phyloP scores from a whole-genome alignment of 768 basidiomycete species.

The Suillus plorans region DNA sequence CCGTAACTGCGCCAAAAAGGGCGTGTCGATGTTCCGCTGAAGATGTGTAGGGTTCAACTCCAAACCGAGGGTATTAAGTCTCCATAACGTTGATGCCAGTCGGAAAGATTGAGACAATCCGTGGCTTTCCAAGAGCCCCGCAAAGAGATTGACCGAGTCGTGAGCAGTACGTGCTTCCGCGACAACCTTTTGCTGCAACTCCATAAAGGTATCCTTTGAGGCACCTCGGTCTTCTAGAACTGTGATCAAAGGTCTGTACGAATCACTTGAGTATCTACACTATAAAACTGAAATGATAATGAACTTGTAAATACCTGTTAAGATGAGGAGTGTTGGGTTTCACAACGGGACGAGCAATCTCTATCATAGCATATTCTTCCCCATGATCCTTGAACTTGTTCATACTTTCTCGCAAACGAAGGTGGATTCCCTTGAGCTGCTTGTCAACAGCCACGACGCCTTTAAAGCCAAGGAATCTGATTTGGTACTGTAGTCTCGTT shows the following conservation, averaged over 20 bases:
- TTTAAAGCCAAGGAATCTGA: conserved; percentile 82
- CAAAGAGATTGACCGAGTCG: conserved; percentile 51
- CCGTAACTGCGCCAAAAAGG: conserved; percentile 59
- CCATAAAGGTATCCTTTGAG: conserved; percentile 51
- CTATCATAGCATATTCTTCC: conserved; percentile 56
- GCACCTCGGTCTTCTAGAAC: conserved; percentile 77
- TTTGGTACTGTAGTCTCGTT: conserved; percentile 55
- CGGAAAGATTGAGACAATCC: conserved; percentile 45
- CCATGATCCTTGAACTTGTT: conserved; percentile 63
- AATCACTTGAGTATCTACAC: background rate
- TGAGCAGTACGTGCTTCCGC: conserved; percentile 58
- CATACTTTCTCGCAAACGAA: conserved; percentile 75
- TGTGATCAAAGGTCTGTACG: conserved; percentile 66
- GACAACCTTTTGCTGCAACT: conserved; percentile 61
- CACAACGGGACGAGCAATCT: conserved; percentile 67
- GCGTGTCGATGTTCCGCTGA: conserved; percentile 44
- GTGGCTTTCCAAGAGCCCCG: conserved; percentile 48
- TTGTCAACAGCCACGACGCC: conserved; percentile 76
- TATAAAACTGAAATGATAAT: background rate
- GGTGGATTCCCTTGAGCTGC: conserved; percentile 49
- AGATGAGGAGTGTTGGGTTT: conserved; percentile 63
- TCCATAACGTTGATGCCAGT: conserved; percentile 50
- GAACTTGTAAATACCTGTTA: conserved; percentile 53
- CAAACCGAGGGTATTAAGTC: conserved; percentile 47
- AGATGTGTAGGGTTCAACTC: conserved; percentile 40